Base-by-base conservation (phyloP, 148 eudicot genomes). In the Oxyria digyna region DNA sequence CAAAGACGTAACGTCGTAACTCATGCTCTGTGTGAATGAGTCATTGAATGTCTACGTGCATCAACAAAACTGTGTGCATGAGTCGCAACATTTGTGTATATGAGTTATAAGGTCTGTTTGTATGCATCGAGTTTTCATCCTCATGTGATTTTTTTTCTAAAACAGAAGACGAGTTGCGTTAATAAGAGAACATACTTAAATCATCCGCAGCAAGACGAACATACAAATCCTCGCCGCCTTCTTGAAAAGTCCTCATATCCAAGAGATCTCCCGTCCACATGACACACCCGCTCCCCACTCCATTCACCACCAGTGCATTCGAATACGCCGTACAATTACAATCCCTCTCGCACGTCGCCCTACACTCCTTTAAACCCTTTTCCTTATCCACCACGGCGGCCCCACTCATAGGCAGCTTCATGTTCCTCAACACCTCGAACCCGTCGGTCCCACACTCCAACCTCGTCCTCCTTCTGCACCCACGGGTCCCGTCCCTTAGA, bases 311-410 rank as follows among this genome's bases (percentile, higher is more conserved):
- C 80, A 0, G 76, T 76, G 9, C 75, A 68, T 69, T 77, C 6
- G 86, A 77, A 70, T 78, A 80, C 8, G 87, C 93, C 9, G 43
- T 54, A 45, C 93, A 87, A 1, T 82, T 75, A 49, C 89, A 85
- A 50, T 83, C 78, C 10, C 15, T 69, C 49, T 78, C 62, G 68
- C 93, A 87, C 26, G 21, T 20, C 14, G 26, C 42, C 69, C 59
- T 68, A 67, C 93, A 87, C n/a, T 27, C 75, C 2, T 76, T 71
- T 54, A 68, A 23, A 14, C 52, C 18, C 70, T 8, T 40, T 4
- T 21, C 27, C 21, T 0, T 68, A 13, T 38, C 55, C 65, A 62
- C 52, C 35, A 15, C 57, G 27, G 4, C 80, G 3, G 32, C 24
- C 59, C 17, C 20, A 10, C 40, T 68, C 73, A 80, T 83, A 0